Percentiles rank a stretch among this genome's conserved stretches.
phyloP scores from a whole-genome alignment of 2,329 filamentous ascomycete genomes.

The Colletotrichum graminicola region DNA sequence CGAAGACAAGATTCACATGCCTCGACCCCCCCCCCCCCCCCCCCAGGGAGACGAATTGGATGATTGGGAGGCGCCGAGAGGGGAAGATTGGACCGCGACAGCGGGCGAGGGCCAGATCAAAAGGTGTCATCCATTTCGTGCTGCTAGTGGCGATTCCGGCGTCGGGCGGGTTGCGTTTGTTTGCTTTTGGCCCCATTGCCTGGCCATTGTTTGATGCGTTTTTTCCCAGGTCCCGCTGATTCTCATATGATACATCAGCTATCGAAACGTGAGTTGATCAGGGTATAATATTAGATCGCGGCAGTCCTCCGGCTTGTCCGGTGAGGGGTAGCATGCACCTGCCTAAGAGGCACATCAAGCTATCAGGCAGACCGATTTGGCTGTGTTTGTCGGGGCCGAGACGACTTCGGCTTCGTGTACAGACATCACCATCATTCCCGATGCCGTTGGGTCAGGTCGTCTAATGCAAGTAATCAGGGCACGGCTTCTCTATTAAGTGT shows the following conservation, averaged over 20 bases:
- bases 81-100: not conserved
- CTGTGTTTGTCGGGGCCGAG: not conserved
- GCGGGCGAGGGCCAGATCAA: not conserved
- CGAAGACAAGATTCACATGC: conserved; percentile 19
- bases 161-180: not conserved
- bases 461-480: not conserved
- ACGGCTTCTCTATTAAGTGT: not conserved
- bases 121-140: not conserved
- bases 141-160: not conserved
- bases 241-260: not conserved
- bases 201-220: not conserved
- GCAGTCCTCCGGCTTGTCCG: not conserved
- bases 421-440: not conserved
- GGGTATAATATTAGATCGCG: not conserved
- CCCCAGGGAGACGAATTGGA: not conserved
- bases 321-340: not conserved
- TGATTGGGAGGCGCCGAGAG: not conserved
- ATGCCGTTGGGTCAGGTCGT: not conserved
- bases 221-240: not conserved
- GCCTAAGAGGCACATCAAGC: no score
- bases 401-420: not conserved
- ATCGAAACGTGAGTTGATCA: not conserved
- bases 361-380: not conserved
- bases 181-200: not conserved
- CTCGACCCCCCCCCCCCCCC: no score